These are phyloP conservation scores for Fusarium devonianum DNA, from an alignment of 2,329 filamentous ascomycete genomes.

Conservation along the genomic window DNA sequence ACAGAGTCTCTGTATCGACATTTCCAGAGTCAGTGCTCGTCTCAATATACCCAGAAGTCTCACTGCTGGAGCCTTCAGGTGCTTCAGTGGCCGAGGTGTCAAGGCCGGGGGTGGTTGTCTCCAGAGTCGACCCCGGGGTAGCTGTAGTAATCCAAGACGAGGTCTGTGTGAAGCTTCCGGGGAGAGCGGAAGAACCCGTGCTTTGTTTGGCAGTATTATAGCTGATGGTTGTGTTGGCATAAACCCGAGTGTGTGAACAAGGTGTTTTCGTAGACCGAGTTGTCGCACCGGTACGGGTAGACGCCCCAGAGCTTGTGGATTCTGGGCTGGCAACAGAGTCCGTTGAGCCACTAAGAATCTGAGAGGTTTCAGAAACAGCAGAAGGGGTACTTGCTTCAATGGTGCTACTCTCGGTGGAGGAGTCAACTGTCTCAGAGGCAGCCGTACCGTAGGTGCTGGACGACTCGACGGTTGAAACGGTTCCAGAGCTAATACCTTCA, in stretches of 20 bases:
- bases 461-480: not conserved
- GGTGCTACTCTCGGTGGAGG: not conserved
- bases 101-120: not conserved
- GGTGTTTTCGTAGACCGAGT: constrained; percentile 13
- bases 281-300: not conserved
- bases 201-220: constrained; percentile 12
- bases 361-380: not conserved
- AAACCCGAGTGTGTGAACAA: constrained; percentile 24
- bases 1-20: not conserved
- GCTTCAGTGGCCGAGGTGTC: constrained; percentile 6
- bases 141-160: constrained; percentile 9
- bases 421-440: not conserved
- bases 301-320: not conserved
- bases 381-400: not conserved
- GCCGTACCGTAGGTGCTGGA: constrained; percentile 3
- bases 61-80: not conserved
- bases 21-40: not conserved
- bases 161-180: constrained; percentile 4
- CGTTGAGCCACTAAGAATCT: not conserved
- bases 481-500: not conserved
- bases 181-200: constrained; percentile 17
- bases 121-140: not conserved
- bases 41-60: not conserved
- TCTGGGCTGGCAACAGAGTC: constrained; percentile 1
- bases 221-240: constrained; percentile 24